Base-by-base conservation (phyloP, 2,329 filamentous ascomycete genomes). In the Alternaria arborescens region DNA sequence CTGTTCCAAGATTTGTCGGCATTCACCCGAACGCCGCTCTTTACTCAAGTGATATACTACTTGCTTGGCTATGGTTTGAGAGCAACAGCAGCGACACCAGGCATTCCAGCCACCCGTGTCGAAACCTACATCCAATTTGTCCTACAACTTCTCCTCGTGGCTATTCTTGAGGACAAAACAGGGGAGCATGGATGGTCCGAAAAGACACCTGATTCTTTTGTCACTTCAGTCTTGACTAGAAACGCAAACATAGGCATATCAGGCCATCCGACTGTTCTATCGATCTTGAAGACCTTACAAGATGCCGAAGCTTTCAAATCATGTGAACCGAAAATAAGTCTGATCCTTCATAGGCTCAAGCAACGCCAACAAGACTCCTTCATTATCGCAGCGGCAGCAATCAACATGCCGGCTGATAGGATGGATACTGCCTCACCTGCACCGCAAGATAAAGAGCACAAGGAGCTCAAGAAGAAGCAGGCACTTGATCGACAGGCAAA, bases 111-210 rank as follows among this genome's bases (percentile, higher is more conserved):
- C 11, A 97, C 94, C 1, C 88, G 95, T 54, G 86, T 97, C 8
- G 95, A 99, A 79, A 91, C 92, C 0, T 97, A 97, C 79, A 81
- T 98, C 32, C 94, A 98, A 73, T 91, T 97, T 46, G 89, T 97
- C 2, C 81, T 99, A 32, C 95, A 99, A 77, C 84, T 99, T 11
- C 85, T 93, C 4, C 86, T 98, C 41, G 88, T 97, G 52, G 94
- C 94, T 14, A 89, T 97, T 42, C 82, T 91, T 3, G 95, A 98
- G 79, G 95, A 98, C 71, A 84, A 86, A 70, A 83, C 86, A 14
- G 82, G 84, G 57, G 67, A 72, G 43, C 70, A 76, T 28, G 71
- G 71, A n/a, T 76, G 71, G 71, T 71, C 76, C 66, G 53, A 81
- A 84, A 20, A 79, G 80, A 12, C 78, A 79, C 51, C 81, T 82